These are phyloP conservation scores for Kwoniella dejecticola DNA, from an alignment of 768 basidiomycete species.

Conservation along the genomic window DNA sequence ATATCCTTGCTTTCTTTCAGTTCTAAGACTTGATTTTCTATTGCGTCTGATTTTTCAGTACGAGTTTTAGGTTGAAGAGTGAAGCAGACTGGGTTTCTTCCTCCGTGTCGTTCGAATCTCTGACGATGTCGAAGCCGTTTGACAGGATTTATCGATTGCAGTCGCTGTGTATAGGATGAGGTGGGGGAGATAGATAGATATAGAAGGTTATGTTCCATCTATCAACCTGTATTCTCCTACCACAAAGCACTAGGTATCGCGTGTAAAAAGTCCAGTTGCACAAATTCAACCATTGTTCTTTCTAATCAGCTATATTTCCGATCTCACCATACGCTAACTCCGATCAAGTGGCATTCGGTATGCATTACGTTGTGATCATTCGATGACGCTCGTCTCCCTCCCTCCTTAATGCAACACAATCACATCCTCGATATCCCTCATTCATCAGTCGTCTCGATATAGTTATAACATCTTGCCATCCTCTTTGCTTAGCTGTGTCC, in stretches of 20 bases:
- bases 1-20: slow-evolving; percentile 4
- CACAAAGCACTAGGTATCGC: no score
- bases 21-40: neutral
- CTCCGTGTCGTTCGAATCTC: slow-evolving; percentile 18
- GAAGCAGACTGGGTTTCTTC: slow-evolving; percentile 30
- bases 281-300: neutral
- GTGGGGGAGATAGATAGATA: neutral
- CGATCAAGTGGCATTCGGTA: neutral
- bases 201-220: neutral
- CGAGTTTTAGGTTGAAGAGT: neutral
- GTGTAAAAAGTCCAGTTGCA: slow-evolving; percentile 1
- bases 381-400: slow-evolving; percentile 9
- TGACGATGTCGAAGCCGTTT: neutral
- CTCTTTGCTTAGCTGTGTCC: neutral
- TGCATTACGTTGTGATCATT: neutral
- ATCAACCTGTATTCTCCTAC: no score
- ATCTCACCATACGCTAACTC: neutral
- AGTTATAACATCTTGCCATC: neutral
- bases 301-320: neutral
- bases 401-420: neutral
- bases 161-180: slow-evolving; percentile 22
- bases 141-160: slow-evolving; percentile 34
- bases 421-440: neutral
- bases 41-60: neutral
- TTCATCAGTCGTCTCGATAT: neutral